A percentile compares a stretch with the other conserved stretches of the same genome.
Evolutionary conservation across 2,329 filamentous ascomycete species (phyloP).

Genomic region (Fusarium solani-melongenae): DNA sequence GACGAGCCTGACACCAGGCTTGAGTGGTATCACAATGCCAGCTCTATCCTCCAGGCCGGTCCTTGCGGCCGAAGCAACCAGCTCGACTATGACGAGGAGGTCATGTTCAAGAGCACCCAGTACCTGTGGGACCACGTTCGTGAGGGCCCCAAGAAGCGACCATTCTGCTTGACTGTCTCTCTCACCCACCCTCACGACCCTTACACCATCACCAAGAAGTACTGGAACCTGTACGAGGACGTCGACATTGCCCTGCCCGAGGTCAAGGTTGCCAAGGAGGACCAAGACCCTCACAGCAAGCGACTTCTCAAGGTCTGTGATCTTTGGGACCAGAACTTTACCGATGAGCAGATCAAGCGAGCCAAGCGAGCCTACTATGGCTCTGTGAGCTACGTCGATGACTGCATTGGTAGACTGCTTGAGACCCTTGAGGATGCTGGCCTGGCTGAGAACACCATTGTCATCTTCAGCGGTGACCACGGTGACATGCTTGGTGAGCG

Average conservation of each 20-base stretch:
- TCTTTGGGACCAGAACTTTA: slow-evolving; percentile 84
- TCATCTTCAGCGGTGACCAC: slow-evolving; percentile 94
- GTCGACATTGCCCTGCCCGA: slow-evolving; percentile 88
- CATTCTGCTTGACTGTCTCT: slow-evolving; percentile 90
- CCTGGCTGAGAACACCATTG: slow-evolving; percentile 85
- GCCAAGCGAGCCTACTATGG: slow-evolving; percentile 92
- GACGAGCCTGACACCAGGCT: slow-evolving; percentile 86
- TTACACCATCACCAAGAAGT: slow-evolving; percentile 93
- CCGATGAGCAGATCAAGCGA: slow-evolving; percentile 85
- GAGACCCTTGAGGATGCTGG: slow-evolving; percentile 81
- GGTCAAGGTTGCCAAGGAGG: slow-evolving; percentile 79
- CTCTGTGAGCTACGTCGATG: slow-evolving; percentile 92
- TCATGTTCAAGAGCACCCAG: slow-evolving; percentile 90
- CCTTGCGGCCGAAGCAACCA: slow-evolving; percentile 92
- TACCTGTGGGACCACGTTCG: slow-evolving; percentile 92
- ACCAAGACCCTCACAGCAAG: slow-evolving; percentile 88
- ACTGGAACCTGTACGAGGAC: slow-evolving; percentile 91
- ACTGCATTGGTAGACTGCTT: slow-evolving; percentile 87
- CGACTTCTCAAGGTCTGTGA: slow-evolving; percentile 88
- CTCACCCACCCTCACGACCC: slow-evolving; percentile 95
- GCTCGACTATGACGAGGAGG: slow-evolving; percentile 95
- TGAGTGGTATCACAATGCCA: slow-evolving; percentile 97
- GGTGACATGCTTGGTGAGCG: slow-evolving; percentile 96
- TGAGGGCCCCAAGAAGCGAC: slow-evolving; percentile 76
- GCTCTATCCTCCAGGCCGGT: slow-evolving; percentile 90